These are phyloP conservation scores for Talaromyces wortmannii DNA, from an alignment of 495 filamentous ascomycete species.

Conservation along the genomic window DNA sequence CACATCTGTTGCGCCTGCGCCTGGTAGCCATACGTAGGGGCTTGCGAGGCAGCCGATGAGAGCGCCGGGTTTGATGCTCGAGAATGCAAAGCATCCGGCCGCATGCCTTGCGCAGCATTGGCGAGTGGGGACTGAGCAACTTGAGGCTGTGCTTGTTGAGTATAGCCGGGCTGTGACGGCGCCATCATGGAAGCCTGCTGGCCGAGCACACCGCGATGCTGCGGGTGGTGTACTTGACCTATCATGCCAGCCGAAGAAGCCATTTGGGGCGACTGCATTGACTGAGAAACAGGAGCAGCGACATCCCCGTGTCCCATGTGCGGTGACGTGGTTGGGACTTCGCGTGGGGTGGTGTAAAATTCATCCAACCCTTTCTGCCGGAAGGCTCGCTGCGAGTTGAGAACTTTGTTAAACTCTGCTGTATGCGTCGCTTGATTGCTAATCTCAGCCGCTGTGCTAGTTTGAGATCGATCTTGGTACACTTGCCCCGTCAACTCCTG, in stretches of 20 bases:
- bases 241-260: slow-evolving; percentile 27
- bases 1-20: slow-evolving; percentile 42
- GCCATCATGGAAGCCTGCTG: slow-evolving; percentile 33
- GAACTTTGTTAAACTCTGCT: slow-evolving; percentile 80
- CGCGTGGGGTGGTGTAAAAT: slow-evolving; percentile 71
- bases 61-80: slow-evolving; percentile 33
- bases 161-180: slow-evolving; percentile 21
- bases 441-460: slow-evolving; percentile 75
- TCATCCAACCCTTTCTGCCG: slow-evolving; percentile 70
- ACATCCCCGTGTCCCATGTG: slow-evolving; percentile 20
- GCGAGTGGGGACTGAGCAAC: slow-evolving; percentile 38
- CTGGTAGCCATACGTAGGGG: slow-evolving; percentile 39
- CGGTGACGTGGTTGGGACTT: slow-evolving; percentile 51
- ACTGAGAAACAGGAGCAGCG: slow-evolving; percentile 39
- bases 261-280: slow-evolving; percentile 35
- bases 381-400: slow-evolving; percentile 67
- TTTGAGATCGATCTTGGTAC: slow-evolving; percentile 80
- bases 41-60: slow-evolving; percentile 28
- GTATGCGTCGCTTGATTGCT: slow-evolving; percentile 82
- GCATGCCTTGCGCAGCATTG: slow-evolving; percentile 31
- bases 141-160: slow-evolving; percentile 27
- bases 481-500: slow-evolving; percentile 86
- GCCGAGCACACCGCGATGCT: slow-evolving; percentile 20
- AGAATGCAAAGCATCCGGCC: slow-evolving; percentile 36
- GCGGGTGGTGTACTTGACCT: slow-evolving; percentile 25